Percentiles rank a stretch among this genome's conserved stretches.
Conservation (phyloP, 1,139 yeast genomes). For the Taiozyma sp. region DNA sequence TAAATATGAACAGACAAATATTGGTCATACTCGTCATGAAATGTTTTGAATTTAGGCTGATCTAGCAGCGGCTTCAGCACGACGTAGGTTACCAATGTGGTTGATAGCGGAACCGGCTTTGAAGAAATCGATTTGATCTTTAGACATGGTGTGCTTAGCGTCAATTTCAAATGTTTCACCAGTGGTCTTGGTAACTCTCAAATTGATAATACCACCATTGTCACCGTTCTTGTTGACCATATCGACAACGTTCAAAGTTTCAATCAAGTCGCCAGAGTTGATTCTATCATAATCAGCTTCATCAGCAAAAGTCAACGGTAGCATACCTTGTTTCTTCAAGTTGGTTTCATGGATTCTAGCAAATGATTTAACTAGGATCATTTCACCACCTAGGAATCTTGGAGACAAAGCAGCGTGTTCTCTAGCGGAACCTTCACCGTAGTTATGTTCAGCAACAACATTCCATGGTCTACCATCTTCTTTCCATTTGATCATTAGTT, state of each 20-base stretch:
- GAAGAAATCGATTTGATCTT: constrained; percentile 93
- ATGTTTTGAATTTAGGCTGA: constrained; percentile 1
- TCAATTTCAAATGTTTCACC: constrained; percentile 69
- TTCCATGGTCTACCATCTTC: constrained; percentile 81
- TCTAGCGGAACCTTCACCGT: constrained; percentile 99
- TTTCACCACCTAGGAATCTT: constrained; percentile 85
- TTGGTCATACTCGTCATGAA: not conserved
- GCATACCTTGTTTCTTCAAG: constrained; percentile 92
- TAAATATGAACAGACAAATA: not conserved
- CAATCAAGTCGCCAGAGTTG: constrained; percentile 70
- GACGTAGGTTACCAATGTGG: constrained; percentile 68
- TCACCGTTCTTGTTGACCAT: constrained; percentile 78
- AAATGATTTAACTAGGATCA: constrained; percentile 88
- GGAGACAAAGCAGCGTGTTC: constrained; percentile 98
- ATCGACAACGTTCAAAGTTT: constrained; percentile 73
- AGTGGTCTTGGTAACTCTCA: constrained; percentile 69
- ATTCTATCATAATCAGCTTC: constrained; percentile 85
- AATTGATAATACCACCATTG: constrained; percentile 75
- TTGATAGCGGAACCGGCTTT: constrained; percentile 97
- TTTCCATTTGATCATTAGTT: constrained; percentile 94
- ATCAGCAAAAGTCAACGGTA: constrained; percentile 87
- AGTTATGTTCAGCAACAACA: constrained; percentile 95
- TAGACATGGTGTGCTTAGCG: constrained; percentile 93
- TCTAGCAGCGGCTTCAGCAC: constrained; percentile 22
- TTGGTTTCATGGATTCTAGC: constrained; percentile 95